Conservation (phyloP, 768 basidiomycete genomes). For the Xerocomellus intermedius region DNA sequence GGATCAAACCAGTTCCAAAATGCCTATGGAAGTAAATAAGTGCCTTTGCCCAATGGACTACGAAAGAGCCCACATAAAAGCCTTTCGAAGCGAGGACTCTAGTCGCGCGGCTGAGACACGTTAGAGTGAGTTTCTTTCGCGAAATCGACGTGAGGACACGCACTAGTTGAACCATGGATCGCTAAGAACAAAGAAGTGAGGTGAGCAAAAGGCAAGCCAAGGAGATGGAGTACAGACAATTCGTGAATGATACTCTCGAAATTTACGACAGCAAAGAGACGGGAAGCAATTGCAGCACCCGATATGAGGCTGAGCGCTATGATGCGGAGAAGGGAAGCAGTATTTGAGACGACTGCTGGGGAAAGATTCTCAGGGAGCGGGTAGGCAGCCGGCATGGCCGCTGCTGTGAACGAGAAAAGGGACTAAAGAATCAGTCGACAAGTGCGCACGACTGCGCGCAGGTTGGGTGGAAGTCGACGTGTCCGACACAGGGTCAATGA, state of each 20-base stretch:
- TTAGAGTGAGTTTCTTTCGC: background rate
- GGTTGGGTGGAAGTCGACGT: slow-evolving; percentile 20
- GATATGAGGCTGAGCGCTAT: slow-evolving; percentile 89
- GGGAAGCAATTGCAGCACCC: slow-evolving; percentile 90
- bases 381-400: slow-evolving; percentile 73
- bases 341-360: slow-evolving; percentile 74
- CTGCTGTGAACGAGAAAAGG: slow-evolving; percentile 6
- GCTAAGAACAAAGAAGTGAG: slow-evolving; percentile 39
- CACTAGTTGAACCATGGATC: slow-evolving; percentile 99
- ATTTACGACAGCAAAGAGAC: slow-evolving; percentile 95
- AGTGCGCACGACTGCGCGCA: background rate
- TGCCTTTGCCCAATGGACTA: background rate
- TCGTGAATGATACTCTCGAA: slow-evolving; percentile 99
- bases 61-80: slow-evolving; percentile 73
- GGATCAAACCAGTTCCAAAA: slow-evolving; percentile 99
- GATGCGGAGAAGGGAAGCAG: slow-evolving; percentile 87
- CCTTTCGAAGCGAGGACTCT: slow-evolving; percentile 87
- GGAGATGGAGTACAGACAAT: slow-evolving; percentile 62
- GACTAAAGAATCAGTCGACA: background rate
- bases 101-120: slow-evolving; percentile 75
- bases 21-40: slow-evolving; percentile 54
- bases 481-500: slow-evolving; percentile 5
- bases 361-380: slow-evolving; percentile 70
- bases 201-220: background rate
- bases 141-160: slow-evolving; percentile 33